Conservation (phyloP, 768 basidiomycete genomes). For the Leccinum truebloodii region DNA sequence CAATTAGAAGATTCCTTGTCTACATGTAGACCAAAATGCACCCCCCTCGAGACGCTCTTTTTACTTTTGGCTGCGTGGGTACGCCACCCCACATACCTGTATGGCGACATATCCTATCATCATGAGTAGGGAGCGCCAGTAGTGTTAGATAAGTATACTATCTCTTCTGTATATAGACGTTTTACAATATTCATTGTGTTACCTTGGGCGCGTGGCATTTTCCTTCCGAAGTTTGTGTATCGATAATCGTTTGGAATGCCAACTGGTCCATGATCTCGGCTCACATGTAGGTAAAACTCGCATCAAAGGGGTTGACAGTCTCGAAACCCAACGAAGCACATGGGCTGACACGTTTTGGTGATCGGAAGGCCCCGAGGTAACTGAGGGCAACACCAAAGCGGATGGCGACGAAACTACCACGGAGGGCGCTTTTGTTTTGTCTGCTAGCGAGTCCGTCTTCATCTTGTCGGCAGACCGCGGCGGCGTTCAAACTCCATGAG, state of each 20-base stretch:
- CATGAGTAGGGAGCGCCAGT: background rate
- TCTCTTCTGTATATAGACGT: background rate
- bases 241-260: too few relatives aligned
- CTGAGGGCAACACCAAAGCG: too few relatives aligned
- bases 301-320: too few relatives aligned
- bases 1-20: background rate
- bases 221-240: too few relatives aligned
- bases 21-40: background rate
- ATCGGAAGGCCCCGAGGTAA: too few relatives aligned
- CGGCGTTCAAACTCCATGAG: too few relatives aligned
- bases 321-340: too few relatives aligned
- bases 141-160: background rate
- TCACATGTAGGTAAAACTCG: background rate
- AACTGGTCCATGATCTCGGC: background rate
- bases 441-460: too few relatives aligned
- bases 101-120: background rate
- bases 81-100: background rate
- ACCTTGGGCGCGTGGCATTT: background rate
- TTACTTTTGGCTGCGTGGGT: background rate
- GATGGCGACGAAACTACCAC: too few relatives aligned
- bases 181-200: background rate
- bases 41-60: background rate
- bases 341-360: too few relatives aligned
- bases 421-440: too few relatives aligned
- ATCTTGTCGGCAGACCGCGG: too few relatives aligned